Evolutionary conservation across 805 yeast species (phyloP), one percentile per base, ranked within the genome.

Genomic region (Gaillardinia entomophila): DNA sequence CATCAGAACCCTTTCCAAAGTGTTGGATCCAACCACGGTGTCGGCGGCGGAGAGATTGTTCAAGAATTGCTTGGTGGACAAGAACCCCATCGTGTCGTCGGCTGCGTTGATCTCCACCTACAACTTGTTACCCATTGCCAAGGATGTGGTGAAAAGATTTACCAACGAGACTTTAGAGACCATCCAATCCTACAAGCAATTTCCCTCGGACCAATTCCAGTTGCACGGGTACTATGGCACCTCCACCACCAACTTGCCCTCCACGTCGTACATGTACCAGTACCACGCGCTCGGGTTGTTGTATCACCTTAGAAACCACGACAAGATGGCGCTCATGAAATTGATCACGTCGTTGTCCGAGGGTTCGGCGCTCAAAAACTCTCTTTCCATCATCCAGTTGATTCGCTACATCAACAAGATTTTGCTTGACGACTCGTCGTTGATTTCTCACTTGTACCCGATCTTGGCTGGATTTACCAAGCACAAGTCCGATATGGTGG

Each of bases 51-150:
- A 92, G 63, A 77, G 98, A 51, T 68, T 87, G 42, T 79, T 90
- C 74, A 89, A 86, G 57, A 87, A 87, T 46, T 88, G 95, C 24
- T 82, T 92, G 44, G 97, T 92, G 38, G 96, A 87, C 63, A 79
- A 73, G 49, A 84, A 89, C 53, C 95, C 95, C 25, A 71, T 81
- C 28, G 80, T 88, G 28, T 78, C 95, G 3, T 82, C 95, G 4
- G 97, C 98, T n/a, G 96, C 97, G 1, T 71, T 92, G 45, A 84
- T 86, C 31, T 79, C 94, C 16, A 82, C 96, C 6, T 92, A 90
- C 63, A 94, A 92, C 59, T 64, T 92, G 48, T 68, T 89, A 45
- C 95, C 95, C 3, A 79, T 85, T 36, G 87, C 96, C 22, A 84
- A 82, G 56, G 96, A 86, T 40, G 89, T 92, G 22, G 95, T 92